Base-by-base conservation (phyloP, 371 early-diverging fungal genomes). In the Nematocida sp. region DNA sequence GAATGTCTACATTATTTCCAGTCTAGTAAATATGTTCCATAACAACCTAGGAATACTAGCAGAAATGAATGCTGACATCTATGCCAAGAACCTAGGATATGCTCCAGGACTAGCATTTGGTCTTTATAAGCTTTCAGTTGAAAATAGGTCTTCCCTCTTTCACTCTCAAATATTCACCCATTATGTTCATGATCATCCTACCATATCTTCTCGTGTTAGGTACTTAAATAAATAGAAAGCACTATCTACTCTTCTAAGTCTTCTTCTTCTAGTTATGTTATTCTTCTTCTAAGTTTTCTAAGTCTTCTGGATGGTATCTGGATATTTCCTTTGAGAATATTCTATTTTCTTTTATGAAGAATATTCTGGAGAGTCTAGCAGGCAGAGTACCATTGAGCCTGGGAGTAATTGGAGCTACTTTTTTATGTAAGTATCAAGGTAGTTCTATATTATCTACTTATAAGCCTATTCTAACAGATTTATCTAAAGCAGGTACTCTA, bases 41-140 rank as follows among this genome's bases (percentile, higher is more conserved):
- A 79, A 82, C 60, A 81, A 81, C 48, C 48, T 82, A 15, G 75
- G 58, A 19, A 80, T 81, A 40, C 83, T 53, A 2, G 61, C 83
- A 25, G 84, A 84, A 54, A 70, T 81, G 43, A 65, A 70, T 62
- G 77, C 84, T n/a, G 84, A 84, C 67, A 3, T 78, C 7, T 58
- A 80, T 65, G 79, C 84, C 9, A 81, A 80, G 54, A 45, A 53
- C 15, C 75, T 75, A 25, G 76, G 77, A 38, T 84, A 76, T 76
- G 74, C 55, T 0, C 31, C 51, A 45, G 57, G 52, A 35, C 57
- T 84, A 19, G 78, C 76, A 15, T 65, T 46, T 32, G 76, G 79
- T 19, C 65, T 84, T 2, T 84, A 54, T 61, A 47, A 74, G 31
- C 80, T 84, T 21, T 63, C 78, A 21, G 43, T 80, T 29, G 48